Conservation (phyloP, 75 land plant species). For the Pseudotsuga menziesii region DNA sequence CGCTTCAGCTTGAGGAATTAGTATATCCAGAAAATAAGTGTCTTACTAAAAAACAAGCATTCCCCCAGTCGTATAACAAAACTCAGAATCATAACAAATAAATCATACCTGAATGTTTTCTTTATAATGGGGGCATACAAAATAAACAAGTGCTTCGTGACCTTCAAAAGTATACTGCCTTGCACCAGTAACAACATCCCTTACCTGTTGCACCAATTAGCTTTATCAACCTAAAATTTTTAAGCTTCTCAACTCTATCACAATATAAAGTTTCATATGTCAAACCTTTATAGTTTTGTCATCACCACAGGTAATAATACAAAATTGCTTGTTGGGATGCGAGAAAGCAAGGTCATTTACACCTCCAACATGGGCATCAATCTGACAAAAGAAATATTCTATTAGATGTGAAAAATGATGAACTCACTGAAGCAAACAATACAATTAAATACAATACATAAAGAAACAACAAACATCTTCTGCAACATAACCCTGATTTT, state of each 20-base stretch:
- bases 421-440: too few relatives aligned
- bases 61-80: too few relatives aligned
- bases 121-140: constrained; percentile 80
- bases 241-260: background rate
- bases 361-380: constrained; percentile 66
- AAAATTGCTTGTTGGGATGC: constrained; percentile 80
- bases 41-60: background rate
- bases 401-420: too few relatives aligned
- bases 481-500: background rate
- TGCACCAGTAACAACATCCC: constrained; percentile 68
- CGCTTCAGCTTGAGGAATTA: background rate
- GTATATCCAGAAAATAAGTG: background rate
- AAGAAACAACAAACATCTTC: constrained; percentile 4
- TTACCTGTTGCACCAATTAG: constrained; percentile 39
- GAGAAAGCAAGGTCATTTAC: constrained; percentile 25
- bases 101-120: constrained; percentile 74
- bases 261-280: too few relatives aligned
- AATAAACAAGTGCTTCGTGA: constrained; percentile 79
- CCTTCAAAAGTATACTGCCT: constrained; percentile 74
- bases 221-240: constrained; percentile 7
- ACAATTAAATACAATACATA: background rate
- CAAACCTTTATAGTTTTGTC: constrained; percentile 86
- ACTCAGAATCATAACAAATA: background rate
- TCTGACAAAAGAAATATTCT: background rate
- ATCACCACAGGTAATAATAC: constrained; percentile 86